Conservation (phyloP, 1,284 basidiomycete species). For the Moniliophthora roreri region DNA sequence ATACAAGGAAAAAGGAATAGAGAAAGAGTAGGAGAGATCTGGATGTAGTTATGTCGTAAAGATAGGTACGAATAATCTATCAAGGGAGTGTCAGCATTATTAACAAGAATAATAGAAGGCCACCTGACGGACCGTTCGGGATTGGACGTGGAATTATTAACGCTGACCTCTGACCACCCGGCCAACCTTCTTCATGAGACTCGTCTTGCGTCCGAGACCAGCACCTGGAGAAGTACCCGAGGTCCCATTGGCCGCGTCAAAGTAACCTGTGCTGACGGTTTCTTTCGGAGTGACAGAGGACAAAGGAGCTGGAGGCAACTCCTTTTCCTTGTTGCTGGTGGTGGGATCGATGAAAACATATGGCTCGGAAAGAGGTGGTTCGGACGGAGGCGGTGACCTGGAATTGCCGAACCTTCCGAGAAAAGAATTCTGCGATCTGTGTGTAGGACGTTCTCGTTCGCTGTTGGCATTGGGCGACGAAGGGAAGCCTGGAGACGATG, state of each 20-base stretch:
- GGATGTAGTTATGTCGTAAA: too few species aligned
- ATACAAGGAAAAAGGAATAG: too few species aligned
- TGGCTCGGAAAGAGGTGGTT: slow-evolving; percentile 45
- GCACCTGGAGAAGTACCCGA: slow-evolving; percentile 28
- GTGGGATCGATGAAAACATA: slow-evolving; percentile 67
- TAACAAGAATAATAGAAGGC: not conserved
- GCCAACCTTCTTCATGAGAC: slow-evolving; percentile 77
- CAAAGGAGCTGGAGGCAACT: slow-evolving; percentile 57
- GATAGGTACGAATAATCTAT: too few species aligned
- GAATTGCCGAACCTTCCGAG: slow-evolving; percentile 64
- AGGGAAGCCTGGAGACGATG: slow-evolving; percentile 48
- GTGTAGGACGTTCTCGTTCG: slow-evolving; percentile 48
- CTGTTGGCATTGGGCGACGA: slow-evolving; percentile 36
- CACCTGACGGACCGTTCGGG: not conserved
- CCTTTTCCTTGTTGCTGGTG: slow-evolving; percentile 53
- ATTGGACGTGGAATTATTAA: not conserved
- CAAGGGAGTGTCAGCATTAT: not conserved
- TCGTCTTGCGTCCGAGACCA: slow-evolving; percentile 69
- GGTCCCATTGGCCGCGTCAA: slow-evolving; percentile 37
- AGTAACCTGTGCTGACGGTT: slow-evolving; percentile 40
- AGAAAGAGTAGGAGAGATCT: too few species aligned
- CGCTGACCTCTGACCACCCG: slow-evolving; percentile 59
- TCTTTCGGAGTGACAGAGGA: slow-evolving; percentile 22
- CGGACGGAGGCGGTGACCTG: slow-evolving; percentile 29
- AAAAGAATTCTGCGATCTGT: slow-evolving; percentile 70